Base-by-base conservation (phyloP, 2,329 filamentous ascomycete species). In the Claviceps sp. region DNA sequence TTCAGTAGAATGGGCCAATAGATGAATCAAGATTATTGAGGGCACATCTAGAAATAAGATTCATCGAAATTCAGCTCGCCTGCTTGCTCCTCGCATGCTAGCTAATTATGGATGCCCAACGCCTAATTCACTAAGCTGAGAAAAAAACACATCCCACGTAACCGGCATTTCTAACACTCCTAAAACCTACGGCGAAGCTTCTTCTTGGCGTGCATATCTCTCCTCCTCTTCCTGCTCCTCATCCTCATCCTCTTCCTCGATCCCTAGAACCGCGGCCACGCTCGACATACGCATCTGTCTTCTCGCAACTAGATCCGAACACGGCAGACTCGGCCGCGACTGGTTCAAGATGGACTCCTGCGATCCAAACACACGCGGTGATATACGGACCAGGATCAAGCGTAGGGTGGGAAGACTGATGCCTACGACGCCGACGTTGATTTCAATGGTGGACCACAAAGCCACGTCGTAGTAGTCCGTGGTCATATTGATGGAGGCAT, bases 401-500 rank as follows among this genome's bases (percentile, higher is more conserved):
- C 59, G 56, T 23, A 65, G 39, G 2, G 62, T 59, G 6, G 64
- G 63, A 52, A 65, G 57, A 53, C 61, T 64, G 13, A 58, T 59
- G 54, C 63, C 62, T 16, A 66, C 64, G 47, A 64, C 57, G 54
- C 59, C 61, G 44, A 63, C 56, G 52, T 62, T 61, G 48, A 65
- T 59, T 49, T 66, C 63, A 26, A 66, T 55, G 9, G 57, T 59
- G 5, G 62, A 63, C 62, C 61, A 65, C n/a, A 53, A 49, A 4
- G 55, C 55, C 3, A 60, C 53, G 11, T 49, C 59, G 46, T 54
- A 57, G 22, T 48, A 54, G n/a, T 56, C 56, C 60, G 59, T 62
- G 0, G 62, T 62, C 34, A 57, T 56, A 47, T 63, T 62, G 50
- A 54, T 50, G 14, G 57, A 61, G 36, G 53, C 50, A 38, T 54